Percentiles rank a stretch among this genome's conserved stretches.
Evolutionary conservation across 1,139 yeast genomes (phyloP).

Genomic region (Yamadazyma sp.): DNA sequence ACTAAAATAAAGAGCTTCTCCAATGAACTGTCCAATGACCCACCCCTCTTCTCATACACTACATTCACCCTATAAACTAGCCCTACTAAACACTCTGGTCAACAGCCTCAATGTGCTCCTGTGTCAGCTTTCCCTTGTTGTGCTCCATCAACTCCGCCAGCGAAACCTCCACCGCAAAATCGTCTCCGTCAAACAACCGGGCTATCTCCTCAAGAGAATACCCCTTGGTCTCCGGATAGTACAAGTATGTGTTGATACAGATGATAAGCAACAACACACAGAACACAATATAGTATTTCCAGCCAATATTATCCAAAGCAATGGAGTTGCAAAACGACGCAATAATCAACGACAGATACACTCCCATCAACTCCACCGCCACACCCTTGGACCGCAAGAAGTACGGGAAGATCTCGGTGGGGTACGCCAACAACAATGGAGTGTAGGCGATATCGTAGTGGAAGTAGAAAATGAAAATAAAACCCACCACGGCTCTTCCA

Average conservation of each 20-base stretch:
- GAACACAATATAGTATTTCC: slow-evolving; percentile 46
- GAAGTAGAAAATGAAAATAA: slow-evolving; percentile 48
- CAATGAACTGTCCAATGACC: too few relatives aligned
- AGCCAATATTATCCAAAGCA: slow-evolving; percentile 42
- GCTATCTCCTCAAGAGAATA: slow-evolving; percentile 45
- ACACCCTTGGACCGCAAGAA: slow-evolving; percentile 28
- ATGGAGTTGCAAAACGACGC: slow-evolving; percentile 18
- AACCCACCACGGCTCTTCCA: slow-evolving; percentile 50
- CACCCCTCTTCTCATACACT: too few relatives aligned
- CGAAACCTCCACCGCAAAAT: background rate
- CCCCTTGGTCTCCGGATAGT: slow-evolving; percentile 50
- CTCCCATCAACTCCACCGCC: slow-evolving; percentile 43
- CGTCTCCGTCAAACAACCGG: slow-evolving; percentile 13
- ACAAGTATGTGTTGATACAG: slow-evolving; percentile 34
- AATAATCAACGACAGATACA: slow-evolving; percentile 35
- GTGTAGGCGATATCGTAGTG: slow-evolving; percentile 46
- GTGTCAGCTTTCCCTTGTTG: background rate
- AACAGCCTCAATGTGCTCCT: background rate
- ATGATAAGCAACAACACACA: slow-evolving; percentile 38
- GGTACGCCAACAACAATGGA: slow-evolving; percentile 43
- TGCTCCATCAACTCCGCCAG: background rate
- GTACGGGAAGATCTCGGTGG: slow-evolving; percentile 37
- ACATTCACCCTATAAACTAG: too few relatives aligned
- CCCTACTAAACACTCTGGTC: background rate
- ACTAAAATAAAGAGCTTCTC: too few relatives aligned